Conservation (phyloP, 768 basidiomycete genomes). For the Pisolithus albus region DNA sequence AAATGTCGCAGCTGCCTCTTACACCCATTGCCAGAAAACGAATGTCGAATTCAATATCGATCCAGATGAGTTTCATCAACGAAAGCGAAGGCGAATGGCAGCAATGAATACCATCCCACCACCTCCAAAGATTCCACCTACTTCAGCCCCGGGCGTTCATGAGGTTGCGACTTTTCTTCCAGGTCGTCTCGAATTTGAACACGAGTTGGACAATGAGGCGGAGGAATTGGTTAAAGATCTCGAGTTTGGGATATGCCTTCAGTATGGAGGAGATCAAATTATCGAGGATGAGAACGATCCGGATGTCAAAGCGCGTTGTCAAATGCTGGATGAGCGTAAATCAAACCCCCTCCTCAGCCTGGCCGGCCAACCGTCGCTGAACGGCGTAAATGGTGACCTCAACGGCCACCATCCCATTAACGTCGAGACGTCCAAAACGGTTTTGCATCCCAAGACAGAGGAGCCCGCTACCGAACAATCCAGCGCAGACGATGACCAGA, state of each 20-base stretch:
- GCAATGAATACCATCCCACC: slow-evolving; percentile 58
- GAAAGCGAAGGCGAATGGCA: slow-evolving; percentile 85
- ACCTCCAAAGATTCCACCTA: slow-evolving; percentile 68
- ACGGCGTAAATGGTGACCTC: slow-evolving; percentile 20
- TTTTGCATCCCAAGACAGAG: slow-evolving; percentile 33
- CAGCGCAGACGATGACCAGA: slow-evolving; percentile 51
- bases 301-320: slow-evolving; percentile 52
- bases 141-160: slow-evolving; percentile 86
- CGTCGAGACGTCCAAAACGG: slow-evolving; percentile 25
- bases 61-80: slow-evolving; percentile 76
- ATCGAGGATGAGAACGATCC: slow-evolving; percentile 71
- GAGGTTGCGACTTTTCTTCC: slow-evolving; percentile 92
- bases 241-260: slow-evolving; percentile 85
- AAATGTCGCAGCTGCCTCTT: slow-evolving; percentile 7
- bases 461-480: slow-evolving; percentile 38
- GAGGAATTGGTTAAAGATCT: slow-evolving; percentile 93
- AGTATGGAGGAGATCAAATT: slow-evolving; percentile 79
- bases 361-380: slow-evolving; percentile 18
- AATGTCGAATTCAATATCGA: slow-evolving; percentile 64
- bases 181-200: slow-evolving; percentile 97
- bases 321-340: slow-evolving; percentile 36
- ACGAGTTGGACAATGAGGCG: slow-evolving; percentile 94
- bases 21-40: slow-evolving; percentile 25
- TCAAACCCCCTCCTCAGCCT: slow-evolving; percentile 12
- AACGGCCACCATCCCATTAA: slow-evolving; percentile 34